Evolutionary conservation across 2,329 filamentous ascomycete genomes (phyloP).

Genomic region (Trichoderma endophyticum): DNA sequence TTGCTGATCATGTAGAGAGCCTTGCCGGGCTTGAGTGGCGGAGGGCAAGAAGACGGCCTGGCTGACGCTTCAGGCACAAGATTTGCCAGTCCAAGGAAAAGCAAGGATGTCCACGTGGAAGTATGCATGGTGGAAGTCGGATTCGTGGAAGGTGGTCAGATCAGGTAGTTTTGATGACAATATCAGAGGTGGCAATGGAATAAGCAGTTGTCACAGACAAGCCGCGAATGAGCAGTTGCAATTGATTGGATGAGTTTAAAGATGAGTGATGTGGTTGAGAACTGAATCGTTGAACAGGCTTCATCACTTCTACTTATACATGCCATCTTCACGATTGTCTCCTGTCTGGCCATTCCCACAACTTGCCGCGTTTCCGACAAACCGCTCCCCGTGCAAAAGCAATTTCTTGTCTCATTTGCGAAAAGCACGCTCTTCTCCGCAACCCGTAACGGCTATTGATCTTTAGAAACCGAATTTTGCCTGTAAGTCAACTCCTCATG

Average conservation of each 20-base stretch:
- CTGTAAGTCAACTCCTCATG: background rate
- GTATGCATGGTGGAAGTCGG: conserved; percentile 5
- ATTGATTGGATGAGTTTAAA: background rate
- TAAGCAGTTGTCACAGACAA: background rate
- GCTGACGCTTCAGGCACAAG: background rate
- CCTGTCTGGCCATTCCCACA: background rate
- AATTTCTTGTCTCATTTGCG: background rate
- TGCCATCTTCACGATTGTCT: background rate
- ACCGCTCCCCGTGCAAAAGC: background rate
- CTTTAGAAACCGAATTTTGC: background rate
- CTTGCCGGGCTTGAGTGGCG: conserved; percentile 28
- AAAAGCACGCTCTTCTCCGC: background rate
- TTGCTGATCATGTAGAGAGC: conserved; percentile 59
- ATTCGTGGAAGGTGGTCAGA: background rate
- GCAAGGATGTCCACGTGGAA: background rate
- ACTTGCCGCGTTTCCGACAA: background rate
- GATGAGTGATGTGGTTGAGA: background rate
- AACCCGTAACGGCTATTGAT: background rate
- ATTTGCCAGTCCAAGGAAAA: background rate
- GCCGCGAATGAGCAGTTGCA: background rate
- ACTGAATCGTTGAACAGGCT: background rate
- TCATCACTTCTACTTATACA: background rate
- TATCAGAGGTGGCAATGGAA: background rate
- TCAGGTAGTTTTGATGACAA: background rate
- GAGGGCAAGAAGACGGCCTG: background rate